Evolutionary conservation across 2,329 filamentous ascomycete species (phyloP), one percentile per base, ranked within the genome.

Genomic region (Ascocoryne sarcoides): DNA sequence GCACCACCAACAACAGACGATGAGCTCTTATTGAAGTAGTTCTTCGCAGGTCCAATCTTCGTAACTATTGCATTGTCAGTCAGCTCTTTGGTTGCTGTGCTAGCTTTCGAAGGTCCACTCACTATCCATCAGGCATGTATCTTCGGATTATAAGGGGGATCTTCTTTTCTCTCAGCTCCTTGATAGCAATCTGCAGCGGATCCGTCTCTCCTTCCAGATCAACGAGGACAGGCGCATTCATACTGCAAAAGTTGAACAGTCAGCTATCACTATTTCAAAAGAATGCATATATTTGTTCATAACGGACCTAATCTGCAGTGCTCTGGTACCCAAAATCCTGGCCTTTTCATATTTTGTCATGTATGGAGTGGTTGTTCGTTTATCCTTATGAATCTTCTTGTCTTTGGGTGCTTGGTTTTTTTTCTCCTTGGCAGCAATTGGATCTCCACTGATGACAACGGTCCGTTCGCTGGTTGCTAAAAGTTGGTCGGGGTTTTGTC

Each of bases 1-100:
- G 52, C 48, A 43, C 37, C 44, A 43, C 35, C 40, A 31, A 36
- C 38, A 34, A 36, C 9, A 26, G 23, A 7, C 23, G 23, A 26
- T 7, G 7, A 26, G 23, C 7, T 26, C 12, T 26, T 52, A 58
- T 37, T 58, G 55, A 32, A 95, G 74, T 50, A 96, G 72, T 66
- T 98, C 92, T 67, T 96, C 92, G 66, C 89, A 95, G 26, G 89
- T 94, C 92, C 92, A 98, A 64, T 98, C 92, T 73, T 98, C 92
- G 65, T 96, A 96, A 46, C 57, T 60, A 32, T 29, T n/a, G 10
- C 35, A 19, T 29, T 8, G 34, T 43, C 15, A 44, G 48, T 39
- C 19, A 19, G 15, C 3, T 16, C 10, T 9, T 3, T 10, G 28
- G 10, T 32, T 19, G 4, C 5, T 3, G 15, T 29, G 4, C 21